Evolutionary conservation across 371 early-diverging fungal species (phyloP), one percentile per base, ranked within the genome.

Genomic region (Mortierella sp.): DNA sequence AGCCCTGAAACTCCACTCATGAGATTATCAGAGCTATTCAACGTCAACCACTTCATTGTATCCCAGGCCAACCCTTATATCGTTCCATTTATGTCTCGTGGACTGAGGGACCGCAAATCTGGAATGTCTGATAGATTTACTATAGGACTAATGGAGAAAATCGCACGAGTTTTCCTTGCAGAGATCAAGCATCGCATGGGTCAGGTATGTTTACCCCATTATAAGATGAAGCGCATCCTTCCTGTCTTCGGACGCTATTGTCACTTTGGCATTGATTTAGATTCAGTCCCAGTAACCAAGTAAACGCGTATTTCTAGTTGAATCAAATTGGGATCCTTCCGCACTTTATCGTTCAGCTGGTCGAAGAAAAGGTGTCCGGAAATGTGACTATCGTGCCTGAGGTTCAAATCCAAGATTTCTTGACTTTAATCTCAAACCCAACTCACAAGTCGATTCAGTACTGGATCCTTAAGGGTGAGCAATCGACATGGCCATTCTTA

Each of bases 381-480:
- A 87, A 93, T 67, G 89, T 93, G 6, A 93, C 92, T 33, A 89
- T 93, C 41, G 87, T 89, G 7, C 92, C 92, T n/a, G 58, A 77
- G 53, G 73, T 78, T 22, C 71, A 75, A 15, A 64, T 80, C 1
- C 85, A 90, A 84, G 95, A 95, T 69, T 91, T 93, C 69, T 87
- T 86, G 59, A 89, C 86, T 0, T 65, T 95, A n/a, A 92, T 96
- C 61, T 90, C 93, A 9, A 94, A 94, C 64, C 96, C 96, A 22
- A 94, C 94, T 0, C 84, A 89, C 50, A 77, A 86, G 38, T 86
- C 91, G 9, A 79, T 95, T 40, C 89, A 89, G 52, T 92, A 95
- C 74, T 95, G 95, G 95, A 91, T 94, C 58, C 63, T 86, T 15
- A 94, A 95, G 74, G 96, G 96, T 33, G 94, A 94, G 72, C 88